Base-by-base conservation (phyloP, 2,329 filamentous ascomycete species). In the Akanthomyces uredinophilus region DNA sequence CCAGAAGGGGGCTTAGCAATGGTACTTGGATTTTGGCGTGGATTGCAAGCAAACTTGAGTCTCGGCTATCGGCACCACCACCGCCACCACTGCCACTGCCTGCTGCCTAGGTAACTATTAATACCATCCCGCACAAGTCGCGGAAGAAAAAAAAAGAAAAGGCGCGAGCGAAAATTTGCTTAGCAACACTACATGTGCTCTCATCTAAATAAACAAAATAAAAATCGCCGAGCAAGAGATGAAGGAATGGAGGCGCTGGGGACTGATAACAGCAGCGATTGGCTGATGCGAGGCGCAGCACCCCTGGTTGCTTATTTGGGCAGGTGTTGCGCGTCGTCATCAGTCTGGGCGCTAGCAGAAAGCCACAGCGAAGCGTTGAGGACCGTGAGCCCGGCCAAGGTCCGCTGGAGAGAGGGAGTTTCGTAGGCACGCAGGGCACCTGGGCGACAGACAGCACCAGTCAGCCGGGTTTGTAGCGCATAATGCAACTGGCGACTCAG, bases 271-370 rank as follows among this genome's bases (percentile, higher is more conserved):
- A 54, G 35, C n/a, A n/a, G 14, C 16, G 46, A 59, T 59, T 59
- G 56, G 47, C 35, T 51, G 20, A 59, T 16, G 6, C 22, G 49
- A 50, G 58, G 58, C 58, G 58, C 49, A 53, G 58, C 58, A 32
- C 35, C 49, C 49, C 24, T 60, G 46, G 56, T 51, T 59, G 49
- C 49, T 49, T 27, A 22, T 46, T 46, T n/a, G 16, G 49, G 58
- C 27, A 60, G 49, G 47, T 13, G 49, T 60, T 60, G 58, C 41
- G 56, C 58, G 58, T 53, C 58, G 58, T 60, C 58, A 60, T 53
- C 49, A 5, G 8, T 37, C 53, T 29, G 20, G 49, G 20, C 11
- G 27, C 43, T 18, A 51, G 47, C 35, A 20, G n/a, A 37, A 20
- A 20, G 49, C 49, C 14, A 52, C 50, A 52, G 50, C 50, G 50